phyloP scores from a whole-genome alignment of 192 early-diverging fungal species.

The Piromyces finnis region DNA sequence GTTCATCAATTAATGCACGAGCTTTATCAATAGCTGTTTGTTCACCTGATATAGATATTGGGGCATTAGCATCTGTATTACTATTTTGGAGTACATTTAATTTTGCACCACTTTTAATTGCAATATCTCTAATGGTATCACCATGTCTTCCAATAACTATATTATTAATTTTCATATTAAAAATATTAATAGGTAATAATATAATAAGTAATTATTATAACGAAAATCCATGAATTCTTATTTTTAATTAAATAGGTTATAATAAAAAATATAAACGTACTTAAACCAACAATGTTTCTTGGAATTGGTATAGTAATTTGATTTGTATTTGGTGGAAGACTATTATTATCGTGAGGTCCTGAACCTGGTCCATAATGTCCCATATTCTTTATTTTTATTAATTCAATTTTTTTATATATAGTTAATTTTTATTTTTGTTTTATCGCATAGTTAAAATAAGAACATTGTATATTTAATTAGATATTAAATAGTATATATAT shows the following conservation, averaged over 20 bases:
- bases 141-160: background rate
- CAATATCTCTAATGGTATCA: background rate
- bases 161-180: too few relatives aligned
- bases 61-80: background rate
- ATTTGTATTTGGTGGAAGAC: background rate
- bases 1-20: background rate
- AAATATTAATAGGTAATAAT: too few relatives aligned
- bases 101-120: background rate
- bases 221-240: too few relatives aligned
- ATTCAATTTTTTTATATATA: too few relatives aligned
- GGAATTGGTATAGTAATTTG: background rate
- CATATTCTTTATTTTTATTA: background rate
- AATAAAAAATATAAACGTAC: background rate
- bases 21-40: background rate
- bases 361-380: background rate
- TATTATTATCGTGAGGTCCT: background rate
- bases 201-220: too few relatives aligned
- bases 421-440: too few relatives aligned
- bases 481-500: too few relatives aligned
- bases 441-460: too few relatives aligned
- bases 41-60: background rate
- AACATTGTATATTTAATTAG: too few relatives aligned
- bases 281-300: background rate
- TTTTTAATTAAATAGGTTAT: too few relatives aligned
- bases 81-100: background rate